Conservation (phyloP, 2,329 filamentous ascomycete genomes). For the Fonsecaea pedrosoi region DNA sequence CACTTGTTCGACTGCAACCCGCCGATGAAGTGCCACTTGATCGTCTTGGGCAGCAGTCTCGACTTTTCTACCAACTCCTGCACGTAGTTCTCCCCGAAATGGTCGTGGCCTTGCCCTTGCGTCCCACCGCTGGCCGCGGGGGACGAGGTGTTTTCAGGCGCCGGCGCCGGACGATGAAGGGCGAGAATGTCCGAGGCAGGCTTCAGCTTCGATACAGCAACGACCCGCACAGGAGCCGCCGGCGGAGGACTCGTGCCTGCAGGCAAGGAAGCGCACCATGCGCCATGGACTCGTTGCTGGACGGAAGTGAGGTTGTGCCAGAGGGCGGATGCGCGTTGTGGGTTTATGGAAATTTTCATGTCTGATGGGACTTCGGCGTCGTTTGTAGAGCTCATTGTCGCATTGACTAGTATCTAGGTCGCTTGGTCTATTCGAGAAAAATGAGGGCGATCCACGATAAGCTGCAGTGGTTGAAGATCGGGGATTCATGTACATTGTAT, state of each 20-base stretch:
- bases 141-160: constrained; percentile 32
- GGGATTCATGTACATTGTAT: no score
- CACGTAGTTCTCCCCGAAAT: constrained; percentile 97
- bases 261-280: constrained; percentile 83
- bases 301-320: constrained; percentile 68
- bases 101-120: constrained; percentile 49
- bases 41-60: constrained; percentile 72
- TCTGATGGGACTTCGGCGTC: neutral
- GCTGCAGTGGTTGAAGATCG: no score
- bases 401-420: neutral
- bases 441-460: no score
- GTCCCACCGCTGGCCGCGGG: constrained; percentile 40
- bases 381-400: neutral
- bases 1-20: constrained; percentile 94
- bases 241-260: constrained; percentile 79
- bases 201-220: constrained; percentile 96
- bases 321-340: constrained; percentile 67
- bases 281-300: constrained; percentile 44
- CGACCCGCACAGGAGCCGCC: constrained; percentile 82
- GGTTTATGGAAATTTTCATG: constrained; percentile 48
- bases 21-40: constrained; percentile 97
- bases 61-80: constrained; percentile 90
- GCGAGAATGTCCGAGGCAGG: constrained; percentile 89
- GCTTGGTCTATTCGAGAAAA: neutral
- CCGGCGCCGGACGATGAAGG: constrained; percentile 64